Percentiles rank a stretch among this genome's conserved stretches.
These are phyloP conservation scores for Cymbopogon citratus DNA, from an alignment of 176 grass and related monocot genomes.

Conservation along the genomic window DNA sequence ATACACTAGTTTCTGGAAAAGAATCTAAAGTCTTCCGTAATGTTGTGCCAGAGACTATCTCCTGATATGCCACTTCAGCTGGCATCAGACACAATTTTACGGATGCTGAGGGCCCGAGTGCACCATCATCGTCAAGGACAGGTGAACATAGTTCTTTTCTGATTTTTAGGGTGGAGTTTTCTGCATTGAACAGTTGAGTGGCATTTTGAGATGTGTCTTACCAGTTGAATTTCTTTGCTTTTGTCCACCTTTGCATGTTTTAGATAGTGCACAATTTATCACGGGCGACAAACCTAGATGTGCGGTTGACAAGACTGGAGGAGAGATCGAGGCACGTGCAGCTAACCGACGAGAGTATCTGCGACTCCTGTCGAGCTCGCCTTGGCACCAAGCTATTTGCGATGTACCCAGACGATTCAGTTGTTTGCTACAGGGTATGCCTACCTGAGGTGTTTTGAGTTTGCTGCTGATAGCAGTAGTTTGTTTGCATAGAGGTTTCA, in stretches of 20 bases:
- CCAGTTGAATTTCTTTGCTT: background rate
- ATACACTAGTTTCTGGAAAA: background rate
- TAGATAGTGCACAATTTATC: constrained; percentile 92
- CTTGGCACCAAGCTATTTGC: constrained; percentile 96
- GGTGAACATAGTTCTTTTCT: constrained; percentile 30
- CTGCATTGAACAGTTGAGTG: background rate
- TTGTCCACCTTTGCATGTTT: constrained; percentile 3
- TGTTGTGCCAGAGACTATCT: constrained; percentile 72
- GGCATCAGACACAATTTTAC: constrained; percentile 81
- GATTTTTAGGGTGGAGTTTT: background rate
- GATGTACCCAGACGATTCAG: constrained; percentile 93
- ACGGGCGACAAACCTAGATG: constrained; percentile 73
- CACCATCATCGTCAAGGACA: constrained; percentile 94
- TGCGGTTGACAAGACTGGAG: constrained; percentile 69
- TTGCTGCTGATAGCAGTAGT: background rate
- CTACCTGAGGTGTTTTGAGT: background rate
- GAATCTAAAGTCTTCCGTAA: background rate
- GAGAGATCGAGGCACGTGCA: constrained; percentile 98
- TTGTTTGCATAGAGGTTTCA: background rate
- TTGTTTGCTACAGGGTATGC: constrained; percentile 91
- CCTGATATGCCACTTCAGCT: constrained; percentile 92
- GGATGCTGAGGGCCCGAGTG: constrained; percentile 87
- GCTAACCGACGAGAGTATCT: constrained; percentile 85
- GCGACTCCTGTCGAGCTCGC: constrained; percentile 72
- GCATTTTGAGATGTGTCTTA: background rate